Evolutionary conservation across 2,329 filamentous ascomycete genomes (phyloP).

Genomic region (Arthrobotrys megalospora): DNA sequence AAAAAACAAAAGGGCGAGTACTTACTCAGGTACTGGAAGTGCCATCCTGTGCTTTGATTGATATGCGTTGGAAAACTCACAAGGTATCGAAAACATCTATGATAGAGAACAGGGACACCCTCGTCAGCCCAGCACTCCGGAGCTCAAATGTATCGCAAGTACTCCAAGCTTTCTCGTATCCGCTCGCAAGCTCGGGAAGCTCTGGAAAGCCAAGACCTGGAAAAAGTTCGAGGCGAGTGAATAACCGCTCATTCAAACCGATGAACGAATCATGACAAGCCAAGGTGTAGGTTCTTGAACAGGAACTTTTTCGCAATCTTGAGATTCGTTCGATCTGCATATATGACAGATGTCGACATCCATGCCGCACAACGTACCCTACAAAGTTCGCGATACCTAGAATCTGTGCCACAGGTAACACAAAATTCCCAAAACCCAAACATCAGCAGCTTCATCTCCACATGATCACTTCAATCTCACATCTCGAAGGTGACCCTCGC

Average conservation of each 20-base stretch:
- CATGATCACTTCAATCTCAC: conserved; percentile 35
- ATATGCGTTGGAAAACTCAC: conserved; percentile 51
- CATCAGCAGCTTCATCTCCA: conserved; percentile 44
- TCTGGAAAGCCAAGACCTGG: conserved; percentile 23
- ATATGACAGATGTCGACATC: conserved; percentile 20
- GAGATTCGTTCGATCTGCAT: conserved; percentile 1
- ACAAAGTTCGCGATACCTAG: conserved; percentile 57
- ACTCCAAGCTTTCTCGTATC: conserved; percentile 35
- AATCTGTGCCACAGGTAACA: conserved; percentile 46
- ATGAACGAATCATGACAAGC: conserved; percentile 11
- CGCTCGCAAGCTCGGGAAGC: conserved; percentile 7
- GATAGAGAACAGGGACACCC: conserved; percentile 37
- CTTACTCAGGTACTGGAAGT: conserved; percentile 60
- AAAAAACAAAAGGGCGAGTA: conserved; percentile 25
- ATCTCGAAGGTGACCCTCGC: background rate
- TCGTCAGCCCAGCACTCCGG: conserved; percentile 32
- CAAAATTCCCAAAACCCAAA: conserved; percentile 25
- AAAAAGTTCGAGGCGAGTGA: conserved; percentile 21
- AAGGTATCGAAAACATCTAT: conserved; percentile 51
- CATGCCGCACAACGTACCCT: conserved; percentile 41
- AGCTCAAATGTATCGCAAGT: conserved; percentile 29
- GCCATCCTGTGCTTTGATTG: conserved; percentile 59
- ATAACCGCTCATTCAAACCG: conserved; percentile 24
- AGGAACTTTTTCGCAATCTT: conserved; percentile 3
- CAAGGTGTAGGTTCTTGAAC: conserved; percentile 7